Evolutionary conservation across 1,284 basidiomycete species (phyloP), one percentile per base, ranked within the genome.

Genomic region (Malassezia pachydermatis): DNA sequence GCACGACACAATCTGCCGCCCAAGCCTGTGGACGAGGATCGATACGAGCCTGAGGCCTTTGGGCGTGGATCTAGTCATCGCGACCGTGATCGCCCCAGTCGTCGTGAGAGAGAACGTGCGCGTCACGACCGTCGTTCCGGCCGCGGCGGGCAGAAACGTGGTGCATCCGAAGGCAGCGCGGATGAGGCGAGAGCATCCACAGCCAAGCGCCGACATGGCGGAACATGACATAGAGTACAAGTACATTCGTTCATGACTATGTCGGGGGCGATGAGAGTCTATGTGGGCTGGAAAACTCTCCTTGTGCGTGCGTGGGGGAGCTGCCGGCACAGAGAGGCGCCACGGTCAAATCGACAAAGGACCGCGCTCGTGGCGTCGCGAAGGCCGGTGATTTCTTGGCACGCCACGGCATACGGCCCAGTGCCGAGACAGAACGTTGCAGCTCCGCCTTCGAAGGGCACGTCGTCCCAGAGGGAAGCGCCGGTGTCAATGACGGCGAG

Each of bases 71-170:
- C 34, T 14, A 25, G 17, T 8, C 28, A 40, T 7, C 25, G 38
- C 14, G 50, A 39, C 23, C 44, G 44, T 19, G 39, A 46, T 10
- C 44, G 45, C 10, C 45, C 33, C 6, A 47, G 43, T 25, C 46
- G 57, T 19, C 37, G 56, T 6, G 53, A 56, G 17, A 52, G 58
- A 2, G 58, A 58, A 13, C 51, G 57, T 34, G 47, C 46, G 22
- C 35, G 52, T 16, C 38, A 43, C 9, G 41, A 48, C n/a, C 54
- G 54, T 1, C 48, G 55, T 20, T 43, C 44, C 3, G 50, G 53
- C 30, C 54, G 55, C 2, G 45, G 45, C 24, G 41, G 41, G 13
- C 56, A 56, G 17, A 41, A 48, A 19, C 40, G 48, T 6, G 40
- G 46, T 8, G 34, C 46, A 13, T 41, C 41, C 5, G 48, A 51